Percentiles rank a stretch among this genome's conserved stretches.
These are phyloP conservation scores for Decorospora gaudefroyi DNA, from an alignment of 2,329 filamentous ascomycete species.

Conservation along the genomic window DNA sequence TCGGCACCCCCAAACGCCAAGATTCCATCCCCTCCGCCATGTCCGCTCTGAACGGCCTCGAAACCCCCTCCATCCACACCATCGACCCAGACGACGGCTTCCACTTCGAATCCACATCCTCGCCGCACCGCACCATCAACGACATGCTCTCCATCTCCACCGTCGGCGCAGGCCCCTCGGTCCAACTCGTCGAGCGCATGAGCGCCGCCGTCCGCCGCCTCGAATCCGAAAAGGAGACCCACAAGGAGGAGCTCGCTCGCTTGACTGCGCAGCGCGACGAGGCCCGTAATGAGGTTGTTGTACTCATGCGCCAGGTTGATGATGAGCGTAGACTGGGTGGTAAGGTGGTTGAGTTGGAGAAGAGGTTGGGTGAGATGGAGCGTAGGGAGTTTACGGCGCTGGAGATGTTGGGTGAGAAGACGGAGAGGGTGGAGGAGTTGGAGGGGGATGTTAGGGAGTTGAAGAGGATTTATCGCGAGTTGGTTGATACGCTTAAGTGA, in stretches of 20 bases:
- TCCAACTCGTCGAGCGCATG: constrained; percentile 96
- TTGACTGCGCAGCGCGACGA: constrained; percentile 88
- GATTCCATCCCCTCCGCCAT: constrained; percentile 42
- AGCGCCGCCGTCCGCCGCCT: constrained; percentile 87
- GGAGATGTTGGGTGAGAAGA: constrained; percentile 96
- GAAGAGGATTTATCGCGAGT: constrained; percentile 93
- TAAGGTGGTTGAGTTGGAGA: constrained; percentile 68
- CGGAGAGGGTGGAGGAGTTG: constrained; percentile 90
- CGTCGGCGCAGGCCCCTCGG: constrained; percentile 84
- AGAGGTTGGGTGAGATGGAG: constrained; percentile 69
- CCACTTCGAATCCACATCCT: constrained; percentile 61
- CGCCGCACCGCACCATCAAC: constrained; percentile 65
- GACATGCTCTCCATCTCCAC: constrained; percentile 90
- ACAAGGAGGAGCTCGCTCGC: constrained; percentile 81
- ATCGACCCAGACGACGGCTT: constrained; percentile 51
- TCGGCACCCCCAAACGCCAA: constrained; percentile 42
- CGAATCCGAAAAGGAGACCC: constrained; percentile 87
- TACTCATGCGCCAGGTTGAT: constrained; percentile 85
- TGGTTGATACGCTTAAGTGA: constrained; percentile 48
- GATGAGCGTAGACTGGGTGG: constrained; percentile 64
- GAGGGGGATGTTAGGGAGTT: constrained; percentile 86
- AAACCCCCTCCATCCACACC: constrained; percentile 55
- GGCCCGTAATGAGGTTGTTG: constrained; percentile 86
- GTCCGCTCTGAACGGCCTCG: constrained; percentile 46
- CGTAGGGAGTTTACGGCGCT: constrained; percentile 85